Conservation (phyloP, 1,284 basidiomycete genomes). For the Vanrija sp. region DNA sequence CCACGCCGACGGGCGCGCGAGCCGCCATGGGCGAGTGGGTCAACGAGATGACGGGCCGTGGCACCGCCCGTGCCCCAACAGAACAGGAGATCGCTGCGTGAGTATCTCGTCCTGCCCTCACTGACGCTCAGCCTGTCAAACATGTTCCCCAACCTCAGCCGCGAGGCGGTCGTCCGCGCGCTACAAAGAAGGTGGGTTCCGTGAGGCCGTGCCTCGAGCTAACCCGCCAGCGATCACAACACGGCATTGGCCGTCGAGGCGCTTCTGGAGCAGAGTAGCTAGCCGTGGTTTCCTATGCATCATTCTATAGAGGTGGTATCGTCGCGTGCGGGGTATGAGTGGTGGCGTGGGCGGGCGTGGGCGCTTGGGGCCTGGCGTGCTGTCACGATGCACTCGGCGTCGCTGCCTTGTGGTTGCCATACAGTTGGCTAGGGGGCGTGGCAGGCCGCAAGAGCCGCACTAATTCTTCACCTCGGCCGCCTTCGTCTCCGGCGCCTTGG, state of each 20-base stretch:
- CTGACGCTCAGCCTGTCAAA: conserved; percentile 55
- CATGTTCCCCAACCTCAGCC: conserved; percentile 76
- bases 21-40: conserved; percentile 75
- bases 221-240: conserved; percentile 56
- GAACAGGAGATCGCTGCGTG: conserved; percentile 63
- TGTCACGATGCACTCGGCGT: too few relatives aligned
- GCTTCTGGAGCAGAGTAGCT: conserved; percentile 50
- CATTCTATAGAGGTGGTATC: conserved; percentile 6
- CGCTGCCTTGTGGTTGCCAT: too few relatives aligned
- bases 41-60: conserved; percentile 66
- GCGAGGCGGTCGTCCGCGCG: conserved; percentile 70
- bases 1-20: conserved; percentile 22
- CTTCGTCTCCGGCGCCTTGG: conserved; percentile 28
- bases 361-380: neutral
- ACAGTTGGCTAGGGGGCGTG: neutral
- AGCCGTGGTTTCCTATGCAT: conserved; percentile 2
- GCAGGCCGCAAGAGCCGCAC: conserved; percentile 21
- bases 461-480: conserved; percentile 46
- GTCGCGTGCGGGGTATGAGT: conserved; percentile 2
- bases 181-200: conserved; percentile 70
- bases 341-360: neutral
- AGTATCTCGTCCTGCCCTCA: conserved; percentile 12
- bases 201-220: conserved; percentile 3
- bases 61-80: conserved; percentile 61
- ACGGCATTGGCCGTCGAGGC: conserved; percentile 75